phyloP scores from a whole-genome alignment of 352 stramenopile species.

The Elongisporangium undulatum region DNA sequence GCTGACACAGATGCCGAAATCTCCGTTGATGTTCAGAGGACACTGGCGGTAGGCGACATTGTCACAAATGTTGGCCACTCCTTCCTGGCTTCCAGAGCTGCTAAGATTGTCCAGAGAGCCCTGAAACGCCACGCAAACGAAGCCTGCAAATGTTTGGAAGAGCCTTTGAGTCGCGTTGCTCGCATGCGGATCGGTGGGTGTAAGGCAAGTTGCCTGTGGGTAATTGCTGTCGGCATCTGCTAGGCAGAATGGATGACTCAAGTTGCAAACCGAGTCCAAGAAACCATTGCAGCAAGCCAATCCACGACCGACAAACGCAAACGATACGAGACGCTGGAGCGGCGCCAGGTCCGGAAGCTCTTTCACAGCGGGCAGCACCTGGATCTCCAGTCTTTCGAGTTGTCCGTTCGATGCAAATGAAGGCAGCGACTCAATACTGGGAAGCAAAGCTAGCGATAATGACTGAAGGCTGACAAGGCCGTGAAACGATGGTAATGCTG shows the following conservation, averaged over 20 bases:
- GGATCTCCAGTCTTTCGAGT: conserved; percentile 21
- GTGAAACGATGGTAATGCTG: conserved; percentile 20
- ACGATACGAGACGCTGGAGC: conserved; percentile 13
- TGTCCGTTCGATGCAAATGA: conserved; percentile 9
- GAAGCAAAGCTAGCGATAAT: conserved; percentile 17
- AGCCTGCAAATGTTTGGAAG: not conserved
- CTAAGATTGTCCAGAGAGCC: no score
- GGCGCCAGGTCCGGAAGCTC: conserved; percentile 19
- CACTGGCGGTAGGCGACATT: not conserved
- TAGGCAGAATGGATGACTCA: not conserved
- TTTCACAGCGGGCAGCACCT: conserved; percentile 7
- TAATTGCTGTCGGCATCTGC: not conserved
- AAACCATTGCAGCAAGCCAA: conserved; percentile 33
- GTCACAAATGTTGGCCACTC: not conserved
- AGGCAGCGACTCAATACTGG: conserved; percentile 10
- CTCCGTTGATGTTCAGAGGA: not conserved
- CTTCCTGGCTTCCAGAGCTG: no score
- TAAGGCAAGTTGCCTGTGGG: not conserved
- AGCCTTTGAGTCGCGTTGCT: not conserved
- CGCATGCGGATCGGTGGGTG: not conserved
- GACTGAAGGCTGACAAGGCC: conserved; percentile 27
- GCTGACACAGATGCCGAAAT: not conserved
- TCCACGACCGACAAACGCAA: conserved; percentile 11
- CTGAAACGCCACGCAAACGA: not conserved
- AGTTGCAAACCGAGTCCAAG: not conserved